These are phyloP conservation scores for Boletus reticuloceps DNA, from an alignment of 768 basidiomycete species.

Conservation along the genomic window DNA sequence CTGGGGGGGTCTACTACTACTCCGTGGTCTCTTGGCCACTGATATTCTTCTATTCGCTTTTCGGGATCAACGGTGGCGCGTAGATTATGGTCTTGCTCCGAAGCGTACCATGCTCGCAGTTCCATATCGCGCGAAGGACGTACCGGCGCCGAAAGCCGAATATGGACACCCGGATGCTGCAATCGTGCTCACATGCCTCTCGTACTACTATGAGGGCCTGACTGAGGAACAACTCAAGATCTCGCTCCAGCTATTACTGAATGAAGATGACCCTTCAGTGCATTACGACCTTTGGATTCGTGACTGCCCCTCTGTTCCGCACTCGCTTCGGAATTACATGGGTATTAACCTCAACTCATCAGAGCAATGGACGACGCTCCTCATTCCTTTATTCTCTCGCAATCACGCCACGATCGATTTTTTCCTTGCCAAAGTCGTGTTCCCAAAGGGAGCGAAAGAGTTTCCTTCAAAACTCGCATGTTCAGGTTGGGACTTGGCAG, in stretches of 20 bases:
- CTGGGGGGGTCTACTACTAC: conserved; percentile 40
- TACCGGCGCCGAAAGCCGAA: conserved; percentile 44
- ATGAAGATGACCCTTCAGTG: conserved; percentile 38
- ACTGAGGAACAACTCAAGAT: conserved; percentile 34
- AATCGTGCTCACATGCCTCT: conserved; percentile 15
- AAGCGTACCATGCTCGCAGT: conserved; percentile 46
- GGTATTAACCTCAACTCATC: conserved; percentile 44
- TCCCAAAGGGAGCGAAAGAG: conserved; percentile 49
- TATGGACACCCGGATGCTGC: conserved; percentile 54
- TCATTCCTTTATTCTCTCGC: conserved; percentile 36
- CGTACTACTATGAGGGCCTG: conserved; percentile 47
- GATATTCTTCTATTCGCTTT: conserved; percentile 41
- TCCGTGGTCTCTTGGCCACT: conserved; percentile 43
- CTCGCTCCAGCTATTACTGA: conserved; percentile 39
- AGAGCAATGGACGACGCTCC: conserved; percentile 23
- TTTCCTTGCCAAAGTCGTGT: conserved; percentile 44
- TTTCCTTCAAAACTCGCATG: conserved; percentile 47
- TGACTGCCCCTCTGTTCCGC: conserved; percentile 24
- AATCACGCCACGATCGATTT: conserved; percentile 45
- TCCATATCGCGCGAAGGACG: conserved; percentile 53
- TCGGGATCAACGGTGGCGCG: conserved; percentile 43
- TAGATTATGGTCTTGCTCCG: conserved; percentile 48
- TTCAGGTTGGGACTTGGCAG: conserved; percentile 53
- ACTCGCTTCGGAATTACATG: conserved; percentile 27
- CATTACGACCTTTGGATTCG: conserved; percentile 43